Percentiles rank a stretch among this genome's conserved stretches.
Conservation (phyloP, 169 alveolate species). For the Plasmodium gallinaceum region DNA sequence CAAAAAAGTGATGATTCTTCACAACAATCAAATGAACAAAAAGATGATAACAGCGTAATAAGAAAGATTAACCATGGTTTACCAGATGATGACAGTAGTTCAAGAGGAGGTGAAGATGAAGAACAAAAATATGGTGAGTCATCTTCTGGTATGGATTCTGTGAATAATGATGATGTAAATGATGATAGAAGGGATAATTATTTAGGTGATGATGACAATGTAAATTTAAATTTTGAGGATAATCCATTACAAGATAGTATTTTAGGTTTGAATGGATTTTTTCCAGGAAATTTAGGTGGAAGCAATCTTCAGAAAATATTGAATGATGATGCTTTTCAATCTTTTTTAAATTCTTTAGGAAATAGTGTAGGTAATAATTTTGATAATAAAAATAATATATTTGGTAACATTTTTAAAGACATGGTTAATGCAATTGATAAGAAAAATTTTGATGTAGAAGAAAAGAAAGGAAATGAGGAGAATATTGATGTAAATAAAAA, state of each 20-base stretch:
- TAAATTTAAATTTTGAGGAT: not conserved
- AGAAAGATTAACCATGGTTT: no score
- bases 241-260: not conserved
- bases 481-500: not conserved
- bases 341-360: slow-evolving; percentile 25
- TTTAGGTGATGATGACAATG: slow-evolving; percentile 10
- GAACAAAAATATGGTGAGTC: not conserved
- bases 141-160: not conserved
- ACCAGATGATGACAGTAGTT: no score
- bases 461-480: not conserved
- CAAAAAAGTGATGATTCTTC: no score
- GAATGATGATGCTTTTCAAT: slow-evolving; percentile 19
- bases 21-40: no score
- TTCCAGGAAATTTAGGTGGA: slow-evolving; percentile 18
- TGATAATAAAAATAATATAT: not conserved
- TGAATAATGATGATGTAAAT: not conserved
- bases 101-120: not conserved
- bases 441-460: not conserved
- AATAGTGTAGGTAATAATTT: not conserved
- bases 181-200: not conserved
- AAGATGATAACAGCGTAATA: not conserved
- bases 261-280: not conserved
- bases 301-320: slow-evolving; percentile 16
- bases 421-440: slow-evolving; percentile 8
- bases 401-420: slow-evolving; percentile 28